Percentiles rank a stretch among this genome's conserved stretches.
phyloP scores from a whole-genome alignment of 2,329 filamentous ascomycete genomes.

The Cladosporium oxysporum region DNA sequence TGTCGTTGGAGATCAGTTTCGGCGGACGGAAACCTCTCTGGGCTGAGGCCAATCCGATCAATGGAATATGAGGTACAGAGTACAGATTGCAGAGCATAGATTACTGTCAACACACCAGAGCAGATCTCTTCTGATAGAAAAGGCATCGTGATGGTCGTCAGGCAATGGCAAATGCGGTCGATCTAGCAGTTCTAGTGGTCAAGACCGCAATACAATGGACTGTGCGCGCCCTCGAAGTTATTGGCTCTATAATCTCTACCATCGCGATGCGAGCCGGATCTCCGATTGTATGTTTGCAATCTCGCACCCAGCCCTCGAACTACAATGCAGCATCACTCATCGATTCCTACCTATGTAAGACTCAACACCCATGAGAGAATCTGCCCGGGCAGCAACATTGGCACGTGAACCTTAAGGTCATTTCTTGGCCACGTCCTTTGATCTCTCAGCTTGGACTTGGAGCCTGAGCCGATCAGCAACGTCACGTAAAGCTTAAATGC shows the following conservation, averaged over 20 bases:
- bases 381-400: constrained; percentile 2
- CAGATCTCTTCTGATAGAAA: neutral
- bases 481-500: neutral
- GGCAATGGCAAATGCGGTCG: neutral
- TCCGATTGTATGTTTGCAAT: neutral
- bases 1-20: neutral
- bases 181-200: neutral
- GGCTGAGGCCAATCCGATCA: neutral
- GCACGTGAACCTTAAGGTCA: neutral
- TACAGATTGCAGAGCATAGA: no score
- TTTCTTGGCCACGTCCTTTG: neutral
- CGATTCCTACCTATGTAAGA: neutral
- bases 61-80: neutral
- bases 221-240: neutral
- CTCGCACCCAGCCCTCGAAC: neutral
- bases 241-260: neutral
- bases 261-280: neutral
- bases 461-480: neutral
- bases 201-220: neutral
- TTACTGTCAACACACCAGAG: neutral
- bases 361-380: neutral
- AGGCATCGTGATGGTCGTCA: neutral
- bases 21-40: neutral
- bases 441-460: neutral
- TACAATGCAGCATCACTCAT: neutral